A percentile compares a stretch with the other conserved stretches of the same genome.
Conservation (phyloP, 257 asterid species). For the Schizonepeta tenuifolia region DNA sequence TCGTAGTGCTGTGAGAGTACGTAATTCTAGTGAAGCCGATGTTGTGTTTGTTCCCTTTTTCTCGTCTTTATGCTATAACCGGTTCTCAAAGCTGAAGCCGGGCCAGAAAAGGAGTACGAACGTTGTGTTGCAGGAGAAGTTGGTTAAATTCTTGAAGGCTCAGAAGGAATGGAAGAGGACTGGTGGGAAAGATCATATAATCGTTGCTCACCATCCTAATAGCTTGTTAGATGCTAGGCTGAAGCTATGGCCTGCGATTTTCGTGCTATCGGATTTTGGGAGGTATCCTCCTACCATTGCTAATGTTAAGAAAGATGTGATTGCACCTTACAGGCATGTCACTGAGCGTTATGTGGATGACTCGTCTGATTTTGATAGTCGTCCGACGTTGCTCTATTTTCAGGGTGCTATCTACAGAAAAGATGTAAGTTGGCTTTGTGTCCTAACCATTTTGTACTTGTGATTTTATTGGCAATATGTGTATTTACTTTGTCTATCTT, state of each 20-base stretch:
- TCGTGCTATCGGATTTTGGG: constrained; percentile 85
- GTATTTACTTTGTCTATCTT: neutral
- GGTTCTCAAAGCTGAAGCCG: constrained; percentile 58
- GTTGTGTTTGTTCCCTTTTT: constrained; percentile 89
- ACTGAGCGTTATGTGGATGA: constrained; percentile 59
- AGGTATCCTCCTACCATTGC: constrained; percentile 91
- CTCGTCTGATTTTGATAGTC: constrained; percentile 65
- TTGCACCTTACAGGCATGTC: constrained; percentile 91
- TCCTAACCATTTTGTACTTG: neutral
- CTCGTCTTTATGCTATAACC: constrained; percentile 79
- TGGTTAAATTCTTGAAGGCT: constrained; percentile 62
- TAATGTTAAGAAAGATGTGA: constrained; percentile 81
- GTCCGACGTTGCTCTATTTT: constrained; percentile 79
- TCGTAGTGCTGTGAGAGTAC: constrained; percentile 66
- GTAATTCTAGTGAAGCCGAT: constrained; percentile 86
- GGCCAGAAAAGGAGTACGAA: constrained; percentile 55
- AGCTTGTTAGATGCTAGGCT: constrained; percentile 78
- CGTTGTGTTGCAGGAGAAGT: constrained; percentile 63
- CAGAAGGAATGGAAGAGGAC: constrained; percentile 84
- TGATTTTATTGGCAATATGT: neutral
- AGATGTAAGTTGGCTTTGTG: constrained; percentile 63
- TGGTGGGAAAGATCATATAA: constrained; percentile 75
- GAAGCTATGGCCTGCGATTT: constrained; percentile 91
- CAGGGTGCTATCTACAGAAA: constrained; percentile 95
- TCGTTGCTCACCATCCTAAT: constrained; percentile 96